Evolutionary conservation across 2,329 filamentous ascomycete species (phyloP).

Genomic region (Talaromyces sp.): DNA sequence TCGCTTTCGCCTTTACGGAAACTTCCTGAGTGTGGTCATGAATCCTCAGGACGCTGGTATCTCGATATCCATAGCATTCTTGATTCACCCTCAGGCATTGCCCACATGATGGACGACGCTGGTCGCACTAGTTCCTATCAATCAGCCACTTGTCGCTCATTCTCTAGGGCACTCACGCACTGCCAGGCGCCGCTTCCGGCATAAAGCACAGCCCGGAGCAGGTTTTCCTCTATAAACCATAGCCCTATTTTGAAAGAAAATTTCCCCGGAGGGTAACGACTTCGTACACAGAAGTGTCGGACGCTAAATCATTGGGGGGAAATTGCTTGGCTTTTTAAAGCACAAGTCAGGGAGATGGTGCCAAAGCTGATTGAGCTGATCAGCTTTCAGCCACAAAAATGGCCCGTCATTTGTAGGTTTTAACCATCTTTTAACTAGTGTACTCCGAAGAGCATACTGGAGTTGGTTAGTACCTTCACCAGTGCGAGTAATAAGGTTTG

Average conservation of each 20-base stretch:
- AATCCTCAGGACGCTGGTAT: constrained; percentile 13
- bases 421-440: not conserved
- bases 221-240: constrained; percentile 12
- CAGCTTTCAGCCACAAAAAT: not conserved
- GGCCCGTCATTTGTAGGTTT: not conserved
- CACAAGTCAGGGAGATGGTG: too few species aligned
- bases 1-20: constrained; percentile 9
- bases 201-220: constrained; percentile 11
- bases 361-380: not conserved
- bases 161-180: constrained; percentile 3
- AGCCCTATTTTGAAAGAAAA: not conserved
- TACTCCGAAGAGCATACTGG: not conserved
- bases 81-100: constrained; percentile 15
- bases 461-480: not conserved
- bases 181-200: constrained; percentile 12
- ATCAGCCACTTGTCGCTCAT: not conserved
- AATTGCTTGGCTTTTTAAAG: not conserved
- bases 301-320: not conserved
- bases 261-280: constrained; percentile 14
- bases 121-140: constrained; percentile 16
- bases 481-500: too few species aligned
- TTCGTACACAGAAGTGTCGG: not conserved
- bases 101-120: constrained; percentile 15
- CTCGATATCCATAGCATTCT: constrained; percentile 18
- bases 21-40: constrained; percentile 19